Conservation (phyloP, 1,284 basidiomycete genomes). For the Coriolopsis trogii region DNA sequence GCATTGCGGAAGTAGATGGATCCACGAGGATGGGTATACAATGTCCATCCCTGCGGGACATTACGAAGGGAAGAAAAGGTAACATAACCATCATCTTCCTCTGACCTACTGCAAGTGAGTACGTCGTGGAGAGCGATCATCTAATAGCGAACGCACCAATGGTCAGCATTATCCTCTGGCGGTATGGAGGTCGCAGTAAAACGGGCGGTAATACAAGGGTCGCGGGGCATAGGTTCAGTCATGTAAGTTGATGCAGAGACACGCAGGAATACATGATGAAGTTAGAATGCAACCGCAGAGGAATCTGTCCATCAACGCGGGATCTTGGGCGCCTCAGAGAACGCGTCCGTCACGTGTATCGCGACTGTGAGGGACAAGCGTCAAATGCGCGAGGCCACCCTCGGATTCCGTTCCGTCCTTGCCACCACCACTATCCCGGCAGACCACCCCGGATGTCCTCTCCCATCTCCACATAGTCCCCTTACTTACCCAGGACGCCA, state of each 20-base stretch:
- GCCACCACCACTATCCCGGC: constrained; percentile 4
- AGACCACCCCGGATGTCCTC: constrained; percentile 16
- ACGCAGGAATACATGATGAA: too few relatives aligned
- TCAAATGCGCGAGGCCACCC: too few relatives aligned
- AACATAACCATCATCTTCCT: constrained; percentile 13
- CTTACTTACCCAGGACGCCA: neutral
- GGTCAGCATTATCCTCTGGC: neutral
- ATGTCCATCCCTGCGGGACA: constrained; percentile 30
- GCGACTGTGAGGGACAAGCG: constrained; percentile 18
- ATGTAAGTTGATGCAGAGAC: too few relatives aligned
- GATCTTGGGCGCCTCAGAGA: neutral
- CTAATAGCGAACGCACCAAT: neutral
- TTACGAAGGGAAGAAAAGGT: constrained; percentile 4
- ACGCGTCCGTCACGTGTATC: constrained; percentile 20
- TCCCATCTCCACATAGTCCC: constrained; percentile 1
- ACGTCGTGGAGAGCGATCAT: neutral
- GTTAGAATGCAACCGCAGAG: neutral
- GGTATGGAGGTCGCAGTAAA: too few relatives aligned
- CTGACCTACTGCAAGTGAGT: neutral
- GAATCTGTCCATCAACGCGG: neutral
- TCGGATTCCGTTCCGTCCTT: neutral
- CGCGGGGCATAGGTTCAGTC: too few relatives aligned
- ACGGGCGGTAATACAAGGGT: too few relatives aligned
- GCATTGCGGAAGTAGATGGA: constrained; percentile 53
- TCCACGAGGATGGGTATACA: constrained; percentile 41